Base-by-base conservation (phyloP, 2,329 filamentous ascomycete genomes). In the Epichloe sp. region DNA sequence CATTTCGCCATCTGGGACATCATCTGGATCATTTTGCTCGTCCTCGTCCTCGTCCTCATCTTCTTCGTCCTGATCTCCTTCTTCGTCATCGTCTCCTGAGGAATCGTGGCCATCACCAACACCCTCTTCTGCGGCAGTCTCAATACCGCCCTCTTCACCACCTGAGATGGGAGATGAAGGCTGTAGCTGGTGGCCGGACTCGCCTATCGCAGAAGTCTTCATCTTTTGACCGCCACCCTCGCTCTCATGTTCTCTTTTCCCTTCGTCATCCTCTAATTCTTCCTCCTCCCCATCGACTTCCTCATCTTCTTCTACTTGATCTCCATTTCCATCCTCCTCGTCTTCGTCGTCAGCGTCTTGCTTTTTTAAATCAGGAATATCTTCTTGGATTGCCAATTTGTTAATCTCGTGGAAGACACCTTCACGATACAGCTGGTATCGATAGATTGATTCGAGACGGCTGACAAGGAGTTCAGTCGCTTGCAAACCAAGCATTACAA, bases 361-460 rank as follows among this genome's bases (percentile, higher is more conserved):
- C 26, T 50, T 50, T 17, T 47, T 41, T 14, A 48, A 19, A 34
- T 48, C 50, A n/a, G 17, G 40, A 44, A 44, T 47, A 8, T 65
- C 59, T 48, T 77, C 71, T 48, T 73, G 66, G 48, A 69, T 75
- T 1, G 88, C 84, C 35, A 98, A 73, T 62, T 89, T 91, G 34
- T 82, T 77, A 48, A 98, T 94, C 65, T 98, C 91, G 2, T 85
- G 77, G 58, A 97, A 90, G 43, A 98, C 93, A 37, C 93, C 93
- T 69, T 98, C 94, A 0, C 93, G 86, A 63, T 98, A 95, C 59
- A 98, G 91, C 60, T 98, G 94, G 60, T 96, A 95, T 26, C 88
- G 83, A 63, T 98, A 98, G 34, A 97, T 86, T 21, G 83, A 77
- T 55, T 90, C 88, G 5, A 98, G 73, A 17, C 94, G 83, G 60